Evolutionary conservation across 768 basidiomycete genomes (phyloP).

Genomic region (Rhodotorula babjevae): DNA sequence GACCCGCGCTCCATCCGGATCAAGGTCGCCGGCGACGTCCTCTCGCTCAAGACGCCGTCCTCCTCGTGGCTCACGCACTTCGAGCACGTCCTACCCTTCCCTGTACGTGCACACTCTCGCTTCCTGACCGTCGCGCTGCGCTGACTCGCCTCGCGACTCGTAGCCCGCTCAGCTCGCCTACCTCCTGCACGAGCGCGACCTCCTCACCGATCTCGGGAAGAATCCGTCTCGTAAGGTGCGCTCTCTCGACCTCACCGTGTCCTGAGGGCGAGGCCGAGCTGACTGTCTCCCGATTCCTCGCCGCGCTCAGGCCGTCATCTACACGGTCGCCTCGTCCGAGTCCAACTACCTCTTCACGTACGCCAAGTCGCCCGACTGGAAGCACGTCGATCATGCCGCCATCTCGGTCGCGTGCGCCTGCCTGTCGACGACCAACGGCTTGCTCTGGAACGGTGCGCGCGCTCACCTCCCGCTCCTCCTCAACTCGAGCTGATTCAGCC

Average conservation of each 20-base stretch:
- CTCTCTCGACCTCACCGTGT: background rate
- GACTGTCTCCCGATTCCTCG: too few relatives aligned
- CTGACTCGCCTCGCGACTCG: background rate
- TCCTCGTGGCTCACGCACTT: slow-evolving; percentile 71
- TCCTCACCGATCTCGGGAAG: slow-evolving; percentile 67
- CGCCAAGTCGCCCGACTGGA: slow-evolving; percentile 51
- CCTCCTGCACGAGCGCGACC: slow-evolving; percentile 61
- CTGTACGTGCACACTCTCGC: slow-evolving; percentile 42
- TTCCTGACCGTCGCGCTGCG: slow-evolving; percentile 38
- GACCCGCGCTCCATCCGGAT: slow-evolving; percentile 76
- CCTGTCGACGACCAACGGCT: slow-evolving; percentile 6
- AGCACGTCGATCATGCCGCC: slow-evolving; percentile 44
- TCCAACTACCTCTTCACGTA: slow-evolving; percentile 59
- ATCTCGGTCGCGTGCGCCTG: background rate
- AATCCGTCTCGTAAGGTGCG: slow-evolving; percentile 65
- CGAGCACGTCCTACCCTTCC: slow-evolving; percentile 56
- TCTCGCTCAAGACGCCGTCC: slow-evolving; percentile 65
- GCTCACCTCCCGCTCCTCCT: slow-evolving; percentile 64
- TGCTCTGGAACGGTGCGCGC: slow-evolving; percentile 62
- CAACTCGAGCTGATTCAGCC: slow-evolving; percentile 51
- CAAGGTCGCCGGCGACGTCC: slow-evolving; percentile 76
- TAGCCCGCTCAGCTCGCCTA: slow-evolving; percentile 53
- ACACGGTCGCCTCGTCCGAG: slow-evolving; percentile 86
- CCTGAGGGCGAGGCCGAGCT: too few relatives aligned
- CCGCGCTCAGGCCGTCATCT: slow-evolving; percentile 63